Conservation (phyloP, 352 stramenopile genomes). For the Pythium apleroticum region DNA sequence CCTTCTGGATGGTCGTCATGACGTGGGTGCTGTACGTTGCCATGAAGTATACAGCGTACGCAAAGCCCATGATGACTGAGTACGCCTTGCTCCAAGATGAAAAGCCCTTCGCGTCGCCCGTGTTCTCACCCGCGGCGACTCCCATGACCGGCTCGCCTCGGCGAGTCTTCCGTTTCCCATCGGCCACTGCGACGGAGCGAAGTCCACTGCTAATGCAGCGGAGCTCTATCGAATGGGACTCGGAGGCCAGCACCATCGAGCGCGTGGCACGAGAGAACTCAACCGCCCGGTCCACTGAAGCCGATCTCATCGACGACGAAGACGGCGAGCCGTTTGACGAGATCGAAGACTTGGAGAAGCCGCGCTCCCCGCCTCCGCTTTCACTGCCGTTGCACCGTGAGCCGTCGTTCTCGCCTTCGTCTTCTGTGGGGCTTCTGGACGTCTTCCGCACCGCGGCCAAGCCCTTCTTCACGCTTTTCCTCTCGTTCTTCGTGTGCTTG, state of each 20-base stretch:
- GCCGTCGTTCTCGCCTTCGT: constrained; percentile 43
- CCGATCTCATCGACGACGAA: constrained; percentile 38
- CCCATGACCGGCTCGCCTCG: constrained; percentile 31
- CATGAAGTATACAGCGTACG: constrained; percentile 54
- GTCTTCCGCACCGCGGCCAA: constrained; percentile 67
- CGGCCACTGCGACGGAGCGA: constrained; percentile 28
- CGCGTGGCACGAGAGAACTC: constrained; percentile 18
- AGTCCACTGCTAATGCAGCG: constrained; percentile 42
- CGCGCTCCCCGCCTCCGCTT: constrained; percentile 14
- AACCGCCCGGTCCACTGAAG: constrained; percentile 20
- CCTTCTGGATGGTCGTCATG: constrained; percentile 49
- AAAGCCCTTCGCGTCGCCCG: constrained; percentile 47
- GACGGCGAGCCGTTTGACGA: constrained; percentile 21
- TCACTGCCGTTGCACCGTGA: constrained; percentile 32
- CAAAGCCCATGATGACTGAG: constrained; percentile 60
- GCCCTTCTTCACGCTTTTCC: constrained; percentile 76
- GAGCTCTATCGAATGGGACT: constrained; percentile 23
- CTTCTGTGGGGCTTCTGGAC: constrained; percentile 25
- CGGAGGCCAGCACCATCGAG: constrained; percentile 26
- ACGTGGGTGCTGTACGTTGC: constrained; percentile 57
- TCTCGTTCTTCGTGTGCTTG: constrained; percentile 76
- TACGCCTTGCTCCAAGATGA: constrained; percentile 70
- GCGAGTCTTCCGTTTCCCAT: constrained; percentile 24
- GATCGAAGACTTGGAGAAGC: constrained; percentile 15
- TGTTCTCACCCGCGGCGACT: constrained; percentile 56